Conservation (phyloP, 2,329 filamentous ascomycete species). For the Biscogniauxia marginata region DNA sequence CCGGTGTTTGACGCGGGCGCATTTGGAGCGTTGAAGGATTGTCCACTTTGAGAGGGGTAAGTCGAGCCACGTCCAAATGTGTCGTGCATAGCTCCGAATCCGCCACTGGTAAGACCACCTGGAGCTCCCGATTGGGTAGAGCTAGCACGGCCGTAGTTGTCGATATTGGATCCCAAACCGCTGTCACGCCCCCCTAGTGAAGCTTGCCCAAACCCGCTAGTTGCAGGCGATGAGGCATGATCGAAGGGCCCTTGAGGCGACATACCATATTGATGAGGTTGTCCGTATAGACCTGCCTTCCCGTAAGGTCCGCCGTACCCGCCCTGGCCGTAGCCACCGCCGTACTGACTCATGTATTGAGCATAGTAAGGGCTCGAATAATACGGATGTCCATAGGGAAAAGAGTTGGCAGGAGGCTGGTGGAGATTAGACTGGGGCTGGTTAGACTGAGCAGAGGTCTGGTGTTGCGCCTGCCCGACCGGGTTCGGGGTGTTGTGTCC, state of each 20-base stretch:
- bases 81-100: constrained; percentile 55
- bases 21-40: constrained; percentile 51
- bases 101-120: constrained; percentile 48
- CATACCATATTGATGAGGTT: constrained; percentile 54
- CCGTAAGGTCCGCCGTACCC: constrained; percentile 52
- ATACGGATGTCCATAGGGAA: constrained; percentile 42
- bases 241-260: constrained; percentile 57
- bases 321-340: constrained; percentile 51
- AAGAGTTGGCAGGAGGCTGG: constrained; percentile 28
- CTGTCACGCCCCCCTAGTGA: constrained; percentile 52
- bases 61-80: constrained; percentile 52
- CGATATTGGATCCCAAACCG: constrained; percentile 48
- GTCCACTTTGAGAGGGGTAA: constrained; percentile 55
- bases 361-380: constrained; percentile 63
- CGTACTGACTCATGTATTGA: constrained; percentile 54
- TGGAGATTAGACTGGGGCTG: constrained; percentile 40
- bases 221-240: constrained; percentile 52
- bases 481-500: constrained; percentile 91
- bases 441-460: constrained; percentile 32
- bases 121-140: constrained; percentile 50
- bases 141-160: constrained; percentile 53
- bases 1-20: constrained; percentile 45
- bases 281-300: constrained; percentile 55
- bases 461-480: constrained; percentile 54
- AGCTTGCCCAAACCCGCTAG: constrained; percentile 50